Percentiles rank a stretch among this genome's conserved stretches.
phyloP scores from a whole-genome alignment of 768 basidiomycete species.

The Podaxis pistillaris region DNA sequence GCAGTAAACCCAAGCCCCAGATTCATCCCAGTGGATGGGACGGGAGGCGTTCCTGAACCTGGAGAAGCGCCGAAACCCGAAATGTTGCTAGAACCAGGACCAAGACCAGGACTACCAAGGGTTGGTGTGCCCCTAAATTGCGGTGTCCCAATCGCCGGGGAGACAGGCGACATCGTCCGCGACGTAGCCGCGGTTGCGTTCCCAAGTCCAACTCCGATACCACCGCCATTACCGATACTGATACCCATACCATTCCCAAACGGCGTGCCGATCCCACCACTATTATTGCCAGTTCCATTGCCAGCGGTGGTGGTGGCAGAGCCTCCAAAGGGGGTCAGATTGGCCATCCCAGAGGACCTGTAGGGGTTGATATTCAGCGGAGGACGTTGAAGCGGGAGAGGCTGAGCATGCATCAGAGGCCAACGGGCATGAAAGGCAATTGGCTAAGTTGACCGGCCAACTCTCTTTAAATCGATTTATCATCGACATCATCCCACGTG shows the following conservation, averaged over 20 bases:
- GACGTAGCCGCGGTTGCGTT: neutral
- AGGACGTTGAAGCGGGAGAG: neutral
- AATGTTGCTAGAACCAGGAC: neutral
- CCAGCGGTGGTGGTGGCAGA: constrained; percentile 6
- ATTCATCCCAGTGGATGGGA: neutral
- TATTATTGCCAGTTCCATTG: neutral
- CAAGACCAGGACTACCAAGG: neutral
- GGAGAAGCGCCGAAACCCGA: neutral
- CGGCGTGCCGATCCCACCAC: too few relatives aligned
- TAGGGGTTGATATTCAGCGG: neutral
- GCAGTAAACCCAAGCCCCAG: neutral
- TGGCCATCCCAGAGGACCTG: constrained; percentile 1
- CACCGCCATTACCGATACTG: neutral
- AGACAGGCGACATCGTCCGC: neutral
- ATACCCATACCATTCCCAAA: neutral
- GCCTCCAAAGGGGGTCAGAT: neutral
- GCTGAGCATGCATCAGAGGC: constrained; percentile 16
- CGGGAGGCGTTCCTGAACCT: neutral
- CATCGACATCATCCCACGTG: constrained; percentile 15
- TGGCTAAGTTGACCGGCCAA: neutral
- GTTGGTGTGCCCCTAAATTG: neutral
- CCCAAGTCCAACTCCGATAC: neutral
- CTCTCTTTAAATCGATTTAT: constrained; percentile 12
- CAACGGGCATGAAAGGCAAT: neutral
- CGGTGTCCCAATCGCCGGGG: neutral